A percentile compares a stretch with the other conserved stretches of the same genome.
These are phyloP conservation scores for Hsuehochloa calcarea DNA, from an alignment of 176 grass and related monocot species.

Conservation along the genomic window DNA sequence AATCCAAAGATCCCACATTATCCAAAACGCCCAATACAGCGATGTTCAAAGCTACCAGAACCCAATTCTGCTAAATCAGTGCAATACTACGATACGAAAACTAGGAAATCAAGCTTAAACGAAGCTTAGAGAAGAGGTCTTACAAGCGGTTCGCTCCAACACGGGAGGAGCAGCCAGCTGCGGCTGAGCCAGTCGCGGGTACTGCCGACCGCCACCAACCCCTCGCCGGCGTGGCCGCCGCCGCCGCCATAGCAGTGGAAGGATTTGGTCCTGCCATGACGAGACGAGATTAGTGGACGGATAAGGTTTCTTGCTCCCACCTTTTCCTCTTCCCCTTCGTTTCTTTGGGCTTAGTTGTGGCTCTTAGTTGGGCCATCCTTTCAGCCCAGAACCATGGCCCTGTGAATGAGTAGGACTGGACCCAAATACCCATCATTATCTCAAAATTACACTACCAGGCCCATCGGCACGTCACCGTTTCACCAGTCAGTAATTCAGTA, in stretches of 20 bases:
- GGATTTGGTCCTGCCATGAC: slow-evolving; percentile 7
- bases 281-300: slow-evolving; percentile 2
- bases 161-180: slow-evolving; percentile 11
- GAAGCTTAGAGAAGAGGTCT: slow-evolving; percentile 7
- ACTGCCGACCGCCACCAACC: slow-evolving; percentile 16
- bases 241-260: slow-evolving; percentile 23
- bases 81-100: neutral
- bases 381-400: neutral
- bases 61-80: neutral
- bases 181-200: neutral
- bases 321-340: neutral
- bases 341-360: neutral
- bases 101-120: neutral
- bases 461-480: neutral
- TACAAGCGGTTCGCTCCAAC: slow-evolving; percentile 25
- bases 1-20: neutral
- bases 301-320: slow-evolving; percentile 21
- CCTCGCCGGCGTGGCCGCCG: slow-evolving; percentile 30
- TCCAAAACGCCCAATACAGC: neutral
- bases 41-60: neutral
- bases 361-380: neutral
- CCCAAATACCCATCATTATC: neutral
- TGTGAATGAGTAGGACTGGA: neutral
- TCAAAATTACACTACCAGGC: neutral
- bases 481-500: neutral